Conservation (phyloP, 2,329 filamentous ascomycete species). For the Penicillium sp. region DNA sequence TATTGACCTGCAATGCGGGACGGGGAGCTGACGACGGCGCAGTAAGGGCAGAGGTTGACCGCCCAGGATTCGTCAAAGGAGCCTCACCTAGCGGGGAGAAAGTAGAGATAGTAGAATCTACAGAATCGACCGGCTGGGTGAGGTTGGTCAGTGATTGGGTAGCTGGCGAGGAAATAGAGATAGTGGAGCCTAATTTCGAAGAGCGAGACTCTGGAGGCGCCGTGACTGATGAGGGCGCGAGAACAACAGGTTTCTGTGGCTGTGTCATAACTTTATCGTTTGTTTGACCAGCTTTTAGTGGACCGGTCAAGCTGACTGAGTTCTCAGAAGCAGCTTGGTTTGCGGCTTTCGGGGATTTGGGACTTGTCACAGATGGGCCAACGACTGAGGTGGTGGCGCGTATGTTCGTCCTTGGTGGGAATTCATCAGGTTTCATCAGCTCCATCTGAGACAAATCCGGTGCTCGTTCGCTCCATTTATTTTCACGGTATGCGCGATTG, state of each 20-base stretch:
- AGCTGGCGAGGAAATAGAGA: not conserved
- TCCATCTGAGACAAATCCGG: constrained; percentile 38
- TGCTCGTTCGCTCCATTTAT: constrained; percentile 30
- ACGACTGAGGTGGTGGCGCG: not conserved
- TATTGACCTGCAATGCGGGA: not conserved
- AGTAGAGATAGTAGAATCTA: not conserved
- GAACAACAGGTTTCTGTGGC: no score
- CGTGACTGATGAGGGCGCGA: not conserved
- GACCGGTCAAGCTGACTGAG: not conserved
- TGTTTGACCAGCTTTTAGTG: not conserved
- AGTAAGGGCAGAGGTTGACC: not conserved
- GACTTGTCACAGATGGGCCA: not conserved
- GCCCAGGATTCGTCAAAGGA: not conserved
- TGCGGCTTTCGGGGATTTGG: not conserved
- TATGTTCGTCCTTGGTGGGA: constrained; percentile 15
- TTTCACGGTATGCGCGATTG: not conserved
- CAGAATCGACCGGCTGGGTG: not conserved
- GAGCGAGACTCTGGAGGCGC: not conserved
- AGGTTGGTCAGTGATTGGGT: not conserved
- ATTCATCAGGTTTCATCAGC: constrained; percentile 36
- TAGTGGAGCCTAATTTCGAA: not conserved
- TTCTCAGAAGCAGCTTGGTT: not conserved
- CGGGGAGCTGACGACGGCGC: not conserved
- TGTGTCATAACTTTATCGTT: not conserved
- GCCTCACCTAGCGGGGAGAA: not conserved